These are phyloP conservation scores for Orbilia quercus DNA, from an alignment of 2,329 filamentous ascomycete genomes.

Conservation along the genomic window DNA sequence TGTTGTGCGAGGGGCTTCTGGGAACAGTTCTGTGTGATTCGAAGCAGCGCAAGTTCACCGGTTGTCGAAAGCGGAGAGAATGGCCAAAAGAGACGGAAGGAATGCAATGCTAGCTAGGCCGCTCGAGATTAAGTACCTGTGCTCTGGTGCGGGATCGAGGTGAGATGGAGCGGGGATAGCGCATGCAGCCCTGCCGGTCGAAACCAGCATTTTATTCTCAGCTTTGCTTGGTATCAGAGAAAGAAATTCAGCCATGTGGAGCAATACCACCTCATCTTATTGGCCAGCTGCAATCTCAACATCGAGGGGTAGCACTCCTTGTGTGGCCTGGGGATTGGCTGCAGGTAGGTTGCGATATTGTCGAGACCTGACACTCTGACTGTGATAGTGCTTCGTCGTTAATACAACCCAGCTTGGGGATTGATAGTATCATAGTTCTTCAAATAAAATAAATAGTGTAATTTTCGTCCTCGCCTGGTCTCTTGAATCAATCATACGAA, in stretches of 20 bases:
- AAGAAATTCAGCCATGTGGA: constrained; percentile 36
- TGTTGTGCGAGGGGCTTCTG: background rate
- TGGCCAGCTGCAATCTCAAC: constrained; percentile 14
- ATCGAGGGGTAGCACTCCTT: background rate
- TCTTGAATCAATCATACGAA: too few species aligned
- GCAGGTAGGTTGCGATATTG: too few species aligned
- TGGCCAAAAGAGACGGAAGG: background rate
- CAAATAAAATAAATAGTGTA: too few species aligned
- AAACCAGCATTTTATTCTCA: constrained; percentile 18
- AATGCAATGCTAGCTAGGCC: background rate
- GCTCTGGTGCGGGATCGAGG: constrained; percentile 22
- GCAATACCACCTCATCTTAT: constrained; percentile 14
- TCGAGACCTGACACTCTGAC: too few species aligned
- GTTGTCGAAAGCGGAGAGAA: background rate
- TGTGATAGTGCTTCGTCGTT: too few species aligned
- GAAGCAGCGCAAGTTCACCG: too few species aligned
- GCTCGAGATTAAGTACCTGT: constrained; percentile 36
- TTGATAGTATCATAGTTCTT: too few species aligned
- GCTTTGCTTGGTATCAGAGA: constrained; percentile 29
- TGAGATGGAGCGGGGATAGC: constrained; percentile 49
- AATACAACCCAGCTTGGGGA: too few species aligned
- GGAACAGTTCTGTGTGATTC: background rate
- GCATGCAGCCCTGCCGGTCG: constrained; percentile 43
- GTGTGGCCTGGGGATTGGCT: too few species aligned
- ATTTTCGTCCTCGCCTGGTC: too few species aligned